Conservation (phyloP, 495 filamentous ascomycete species). For the Penicillium diatomitis region DNA sequence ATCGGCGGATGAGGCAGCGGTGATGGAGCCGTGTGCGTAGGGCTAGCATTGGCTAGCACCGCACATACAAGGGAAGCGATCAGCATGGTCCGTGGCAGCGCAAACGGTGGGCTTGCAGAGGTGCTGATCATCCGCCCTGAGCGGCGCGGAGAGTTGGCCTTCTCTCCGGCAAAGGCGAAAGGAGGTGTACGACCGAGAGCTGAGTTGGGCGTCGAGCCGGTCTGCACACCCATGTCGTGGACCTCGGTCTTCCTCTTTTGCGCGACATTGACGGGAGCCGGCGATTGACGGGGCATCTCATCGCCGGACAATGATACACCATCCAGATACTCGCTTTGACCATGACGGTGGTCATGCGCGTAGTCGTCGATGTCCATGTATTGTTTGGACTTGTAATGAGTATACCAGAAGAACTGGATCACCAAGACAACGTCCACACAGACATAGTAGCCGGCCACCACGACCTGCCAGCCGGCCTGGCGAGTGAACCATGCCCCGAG, state of each 20-base stretch:
- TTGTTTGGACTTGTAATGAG: constrained; percentile 33
- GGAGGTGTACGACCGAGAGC: constrained; percentile 18
- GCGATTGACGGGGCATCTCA: constrained; percentile 5
- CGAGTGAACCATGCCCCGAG: constrained; percentile 55
- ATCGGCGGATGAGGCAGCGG: constrained; percentile 12
- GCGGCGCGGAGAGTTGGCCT: constrained; percentile 24
- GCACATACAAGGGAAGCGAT: constrained; percentile 39
- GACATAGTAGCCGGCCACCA: constrained; percentile 60
- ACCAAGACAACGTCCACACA: constrained; percentile 56
- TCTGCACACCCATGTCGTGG: constrained; percentile 24
- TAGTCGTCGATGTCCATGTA: constrained; percentile 21
- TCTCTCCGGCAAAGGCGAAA: constrained; percentile 36
- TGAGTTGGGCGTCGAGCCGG: constrained; percentile 13
- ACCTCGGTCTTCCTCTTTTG: constrained; percentile 13
- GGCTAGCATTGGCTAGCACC: constrained; percentile 35
- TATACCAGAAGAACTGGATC: constrained; percentile 62
- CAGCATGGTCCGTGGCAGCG: constrained; percentile 36
- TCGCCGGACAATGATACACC: constrained; percentile 21
- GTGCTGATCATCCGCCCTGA: constrained; percentile 16
- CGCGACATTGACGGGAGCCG: constrained; percentile 14
- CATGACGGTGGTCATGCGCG: constrained; percentile 13
- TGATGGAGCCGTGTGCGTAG: constrained; percentile 15
- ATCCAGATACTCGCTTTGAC: constrained; percentile 17
- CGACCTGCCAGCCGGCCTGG: constrained; percentile 63
- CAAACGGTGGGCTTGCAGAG: constrained; percentile 21